These are phyloP conservation scores for Fusarium sarcochroum DNA, from an alignment of 2,329 filamentous ascomycete genomes.

Conservation along the genomic window DNA sequence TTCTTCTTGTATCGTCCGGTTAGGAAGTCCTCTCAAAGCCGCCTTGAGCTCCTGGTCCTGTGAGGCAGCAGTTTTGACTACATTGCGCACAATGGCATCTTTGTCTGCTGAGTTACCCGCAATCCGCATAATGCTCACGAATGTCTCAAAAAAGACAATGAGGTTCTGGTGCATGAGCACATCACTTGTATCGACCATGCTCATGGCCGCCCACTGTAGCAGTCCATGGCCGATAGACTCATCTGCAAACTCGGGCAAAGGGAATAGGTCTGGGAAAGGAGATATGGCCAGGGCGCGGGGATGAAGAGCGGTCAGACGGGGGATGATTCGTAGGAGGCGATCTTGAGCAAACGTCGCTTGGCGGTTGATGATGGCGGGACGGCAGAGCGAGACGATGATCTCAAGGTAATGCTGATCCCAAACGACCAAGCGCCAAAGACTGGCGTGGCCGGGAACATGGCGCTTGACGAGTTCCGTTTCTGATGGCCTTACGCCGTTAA, in stretches of 20 bases:
- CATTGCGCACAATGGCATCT: slow-evolving; percentile 54
- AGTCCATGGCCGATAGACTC: slow-evolving; percentile 55
- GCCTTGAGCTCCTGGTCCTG: slow-evolving; percentile 57
- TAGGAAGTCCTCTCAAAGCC: slow-evolving; percentile 60
- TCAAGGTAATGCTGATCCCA: slow-evolving; percentile 60
- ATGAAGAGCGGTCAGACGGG: slow-evolving; percentile 64
- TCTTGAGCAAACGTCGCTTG: slow-evolving; percentile 67
- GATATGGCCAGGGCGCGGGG: slow-evolving; percentile 57
- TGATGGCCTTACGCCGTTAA: slow-evolving; percentile 45
- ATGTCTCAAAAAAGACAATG: slow-evolving; percentile 67
- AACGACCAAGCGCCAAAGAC: slow-evolving; percentile 69
- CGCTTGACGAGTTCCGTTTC: slow-evolving; percentile 56
- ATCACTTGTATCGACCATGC: slow-evolving; percentile 66
- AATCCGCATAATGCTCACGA: slow-evolving; percentile 64
- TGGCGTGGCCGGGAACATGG: slow-evolving; percentile 63
- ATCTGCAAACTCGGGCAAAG: slow-evolving; percentile 27
- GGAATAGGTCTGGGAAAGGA: slow-evolving; percentile 48
- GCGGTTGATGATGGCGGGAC: slow-evolving; percentile 51
- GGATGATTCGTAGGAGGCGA: slow-evolving; percentile 66
- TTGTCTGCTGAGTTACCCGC: slow-evolving; percentile 54
- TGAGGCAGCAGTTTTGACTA: slow-evolving; percentile 59
- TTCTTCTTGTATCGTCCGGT: slow-evolving; percentile 66
- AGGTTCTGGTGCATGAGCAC: slow-evolving; percentile 65
- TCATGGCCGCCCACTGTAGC: slow-evolving; percentile 65
- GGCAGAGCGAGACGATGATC: slow-evolving; percentile 57